Conservation (phyloP, 2,329 filamentous ascomycete species). For the Pyricularia grisea region DNA sequence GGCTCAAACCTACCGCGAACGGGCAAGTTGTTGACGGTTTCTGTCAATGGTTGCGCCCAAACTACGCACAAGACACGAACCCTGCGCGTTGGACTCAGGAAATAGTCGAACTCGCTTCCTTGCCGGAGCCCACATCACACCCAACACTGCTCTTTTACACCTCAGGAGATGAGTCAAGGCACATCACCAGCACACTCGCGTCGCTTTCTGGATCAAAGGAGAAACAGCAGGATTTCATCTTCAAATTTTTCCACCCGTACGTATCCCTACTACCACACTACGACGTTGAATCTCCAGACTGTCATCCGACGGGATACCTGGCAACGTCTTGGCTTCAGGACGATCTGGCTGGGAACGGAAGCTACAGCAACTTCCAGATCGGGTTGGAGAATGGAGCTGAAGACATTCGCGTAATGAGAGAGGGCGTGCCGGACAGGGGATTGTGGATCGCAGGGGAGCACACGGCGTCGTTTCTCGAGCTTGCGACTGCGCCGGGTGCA, state of each 20-base stretch:
- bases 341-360: conserved; percentile 69
- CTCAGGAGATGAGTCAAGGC: conserved; percentile 51
- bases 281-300: conserved; percentile 38
- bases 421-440: conserved; percentile 54
- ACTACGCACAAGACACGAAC: conserved; percentile 54
- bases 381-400: conserved; percentile 61
- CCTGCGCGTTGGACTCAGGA: conserved; percentile 64
- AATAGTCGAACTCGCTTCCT: conserved; percentile 64
- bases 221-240: conserved; percentile 44
- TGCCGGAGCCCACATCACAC: conserved; percentile 50
- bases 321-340: conserved; percentile 74
- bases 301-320: conserved; percentile 52
- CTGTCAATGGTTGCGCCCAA: conserved; percentile 65
- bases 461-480: conserved; percentile 78
- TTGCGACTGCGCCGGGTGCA: conserved; percentile 83
- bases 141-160: conserved; percentile 82
- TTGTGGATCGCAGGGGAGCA: conserved; percentile 88
- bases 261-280: conserved; percentile 68
- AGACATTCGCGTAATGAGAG: conserved; percentile 58
- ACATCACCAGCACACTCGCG: conserved; percentile 38
- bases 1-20: conserved; percentile 38
- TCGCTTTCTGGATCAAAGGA: conserved; percentile 26
- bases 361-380: conserved; percentile 78
- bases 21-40: conserved; percentile 50
- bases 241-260: conserved; percentile 67